These are phyloP conservation scores for Hemileccinum rubropunctum DNA, from an alignment of 768 basidiomycete species.

Conservation along the genomic window DNA sequence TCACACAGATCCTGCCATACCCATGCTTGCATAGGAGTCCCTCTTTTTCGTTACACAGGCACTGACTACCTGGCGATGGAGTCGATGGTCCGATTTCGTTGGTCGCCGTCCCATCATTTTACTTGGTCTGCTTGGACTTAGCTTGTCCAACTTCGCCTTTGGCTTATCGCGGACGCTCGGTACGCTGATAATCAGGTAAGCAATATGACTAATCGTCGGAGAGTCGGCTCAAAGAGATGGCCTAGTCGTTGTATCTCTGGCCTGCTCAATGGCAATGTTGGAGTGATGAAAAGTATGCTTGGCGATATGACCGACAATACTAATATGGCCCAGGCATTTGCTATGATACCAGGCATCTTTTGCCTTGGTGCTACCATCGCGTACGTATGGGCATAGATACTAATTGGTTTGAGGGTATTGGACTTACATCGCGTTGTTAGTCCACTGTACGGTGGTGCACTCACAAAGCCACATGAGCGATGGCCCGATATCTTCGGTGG, in stretches of 20 bases:
- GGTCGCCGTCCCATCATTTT: conserved; percentile 65
- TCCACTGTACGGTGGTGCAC: conserved; percentile 57
- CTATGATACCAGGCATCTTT: conserved; percentile 11
- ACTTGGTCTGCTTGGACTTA: conserved; percentile 49
- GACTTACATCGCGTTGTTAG: conserved; percentile 29
- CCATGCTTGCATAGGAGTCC: conserved; percentile 44
- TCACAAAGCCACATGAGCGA: conserved; percentile 52
- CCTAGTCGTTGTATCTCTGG: conserved; percentile 36
- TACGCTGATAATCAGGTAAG: conserved; percentile 53
- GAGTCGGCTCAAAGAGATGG: neutral
- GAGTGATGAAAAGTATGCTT: conserved; percentile 70
- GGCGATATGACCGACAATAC: conserved; percentile 52
- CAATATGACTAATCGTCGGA: neutral
- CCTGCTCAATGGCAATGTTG: conserved; percentile 37
- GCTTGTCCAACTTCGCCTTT: conserved; percentile 55
- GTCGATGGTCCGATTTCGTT: conserved; percentile 54
- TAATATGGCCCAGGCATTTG: conserved; percentile 37
- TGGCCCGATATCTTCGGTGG: conserved; percentile 49
- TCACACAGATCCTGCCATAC: neutral
- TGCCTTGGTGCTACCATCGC: conserved; percentile 1
- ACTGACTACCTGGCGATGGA: conserved; percentile 60
- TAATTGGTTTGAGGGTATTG: neutral
- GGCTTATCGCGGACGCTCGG: conserved; percentile 59
- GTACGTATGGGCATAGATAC: neutral
- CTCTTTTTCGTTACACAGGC: conserved; percentile 60